phyloP scores from a whole-genome alignment of 306 rosid species.

The Hippophae tibetana region DNA sequence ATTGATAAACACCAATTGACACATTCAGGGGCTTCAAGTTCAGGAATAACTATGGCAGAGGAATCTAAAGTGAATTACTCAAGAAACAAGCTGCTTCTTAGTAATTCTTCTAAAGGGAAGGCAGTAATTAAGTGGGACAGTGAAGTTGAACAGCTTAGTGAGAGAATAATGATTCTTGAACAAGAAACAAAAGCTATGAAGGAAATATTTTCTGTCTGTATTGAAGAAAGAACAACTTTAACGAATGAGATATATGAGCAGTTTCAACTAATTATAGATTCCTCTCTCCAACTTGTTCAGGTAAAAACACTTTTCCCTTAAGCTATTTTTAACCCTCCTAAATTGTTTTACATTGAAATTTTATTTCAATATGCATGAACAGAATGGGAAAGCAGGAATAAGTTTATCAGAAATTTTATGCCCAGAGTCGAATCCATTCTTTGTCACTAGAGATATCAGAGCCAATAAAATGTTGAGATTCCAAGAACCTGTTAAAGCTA shows the following conservation, averaged over 20 bases:
- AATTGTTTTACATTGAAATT: no score
- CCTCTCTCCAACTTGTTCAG: slow-evolving; percentile 11
- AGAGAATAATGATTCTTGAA: slow-evolving; percentile 35
- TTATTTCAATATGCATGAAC: neutral
- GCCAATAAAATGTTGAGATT: slow-evolving; percentile 9
- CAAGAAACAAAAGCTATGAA: slow-evolving; percentile 35
- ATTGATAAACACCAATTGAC: neutral
- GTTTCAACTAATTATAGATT: slow-evolving; percentile 17
- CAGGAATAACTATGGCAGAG: neutral
- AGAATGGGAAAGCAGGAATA: slow-evolving; percentile 18
- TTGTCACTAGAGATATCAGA: slow-evolving; percentile 27
- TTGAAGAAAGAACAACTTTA: slow-evolving; percentile 29
- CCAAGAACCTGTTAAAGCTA: slow-evolving; percentile 15
- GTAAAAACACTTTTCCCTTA: slow-evolving; percentile 4
- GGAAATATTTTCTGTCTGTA: slow-evolving; percentile 18
- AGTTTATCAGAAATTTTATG: slow-evolving; percentile 17
- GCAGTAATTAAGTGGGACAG: slow-evolving; percentile 9
- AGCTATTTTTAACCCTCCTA: neutral
- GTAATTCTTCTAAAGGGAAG: slow-evolving; percentile 11
- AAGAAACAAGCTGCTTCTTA: neutral
- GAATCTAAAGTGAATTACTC: slow-evolving; percentile 2
- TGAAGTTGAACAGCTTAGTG: slow-evolving; percentile 23
- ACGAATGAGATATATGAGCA: slow-evolving; percentile 26
- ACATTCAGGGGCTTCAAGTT: neutral
- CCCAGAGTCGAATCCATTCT: slow-evolving; percentile 11